Base-by-base conservation (phyloP, 2,329 filamentous ascomycete species). In the Fusarium torulosum region DNA sequence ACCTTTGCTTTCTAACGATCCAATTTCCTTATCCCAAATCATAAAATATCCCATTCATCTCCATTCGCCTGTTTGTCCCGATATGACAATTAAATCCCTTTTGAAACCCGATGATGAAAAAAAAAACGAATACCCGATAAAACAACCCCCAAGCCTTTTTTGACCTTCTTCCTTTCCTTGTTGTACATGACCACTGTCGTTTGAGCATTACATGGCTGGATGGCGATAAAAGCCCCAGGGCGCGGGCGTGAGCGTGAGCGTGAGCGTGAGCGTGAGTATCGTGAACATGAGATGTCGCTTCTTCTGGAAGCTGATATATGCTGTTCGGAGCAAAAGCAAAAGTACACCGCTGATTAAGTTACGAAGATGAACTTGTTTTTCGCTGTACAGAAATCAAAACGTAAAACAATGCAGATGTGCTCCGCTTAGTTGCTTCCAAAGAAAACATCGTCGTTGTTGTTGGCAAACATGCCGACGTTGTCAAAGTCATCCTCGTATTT, bases 401-500 rank as follows among this genome's bases (percentile, higher is more conserved):
- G 41, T 14, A 41, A 53, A 59, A 6, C n/a, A 60, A 53, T 25
- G 53, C 53, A 37, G 21, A n/a, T 41, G 51, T 23, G 14, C 20
- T 15, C 9, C 27, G 20, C 14, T 73, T 66, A 79, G 55, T 74
- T 69, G 65, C 67, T 79, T 51, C 81, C 79, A 70, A 86, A 87
- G 70, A 87, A 85, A 55, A 86, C 77, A 63, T 86, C 84, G 55
- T 85, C 83, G 61, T 78, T 80, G 64, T 77, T 80, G 65, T 80
- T 79, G 27, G 78, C 80, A 67, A 87, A 86, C 83, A 88, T 84
- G 74, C 79, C 79, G 31, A 83, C 81, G 56, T 78, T 80, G 61
- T 85, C 82, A 53, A 83, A 85, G 42, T 84, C 83, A 42, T 87
- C 85, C 53, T 86, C 84, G 69, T 85, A 86, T 75, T 86, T 86